Evolutionary conservation across 2,329 filamentous ascomycete genomes (phyloP), one percentile per base, ranked within the genome.

Genomic region (Torrubiellomyces zombiae): DNA sequence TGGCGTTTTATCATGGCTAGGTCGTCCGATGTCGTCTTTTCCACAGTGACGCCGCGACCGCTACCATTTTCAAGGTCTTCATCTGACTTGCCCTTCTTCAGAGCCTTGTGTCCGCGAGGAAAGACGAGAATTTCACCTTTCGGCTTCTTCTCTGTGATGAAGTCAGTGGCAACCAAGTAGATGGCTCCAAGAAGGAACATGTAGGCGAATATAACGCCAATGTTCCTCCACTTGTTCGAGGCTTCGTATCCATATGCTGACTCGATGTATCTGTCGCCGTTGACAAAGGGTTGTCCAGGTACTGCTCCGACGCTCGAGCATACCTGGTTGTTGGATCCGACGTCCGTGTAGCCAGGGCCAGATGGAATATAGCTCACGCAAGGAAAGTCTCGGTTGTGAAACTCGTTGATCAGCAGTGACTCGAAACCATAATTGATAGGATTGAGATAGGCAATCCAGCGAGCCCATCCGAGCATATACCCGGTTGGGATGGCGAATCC

Each of bases 351-450:
- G 5, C 38, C 43, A 1, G 36, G 13, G 8, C 36, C 38, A 25
- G 47, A n/a, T n/a, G n/a, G n/a, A n/a, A n/a, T n/a, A n/a, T n/a
- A n/a, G n/a, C n/a, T n/a, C n/a, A 24, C 14, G 28, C 71, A 78
- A 2, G 63, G 62, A 14, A 8, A 67, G 19, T 39, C 39, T 39
- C 12, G 20, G 8, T 2, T 39, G 54, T 35, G 29, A 32, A 79
- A 80, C 40, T 80, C 75, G 43, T 78, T 78, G 28, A 67, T 52
- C 64, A 74, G 68, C 17, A 77, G 50, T 0, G 60, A 53, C 36
- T 78, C 73, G 38, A 77, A 79, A 1, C 58, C 69, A 34, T 78
- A 78, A 1, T 61, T 63, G 10, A 78, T 61, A 1, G 71, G 70
- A 27, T 77, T 63, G 21, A 76, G 47, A 33, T 73, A 75, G 30